These are phyloP conservation scores for Phenoliferia sp. DNA, from an alignment of 1,284 basidiomycete genomes.

Conservation along the genomic window DNA sequence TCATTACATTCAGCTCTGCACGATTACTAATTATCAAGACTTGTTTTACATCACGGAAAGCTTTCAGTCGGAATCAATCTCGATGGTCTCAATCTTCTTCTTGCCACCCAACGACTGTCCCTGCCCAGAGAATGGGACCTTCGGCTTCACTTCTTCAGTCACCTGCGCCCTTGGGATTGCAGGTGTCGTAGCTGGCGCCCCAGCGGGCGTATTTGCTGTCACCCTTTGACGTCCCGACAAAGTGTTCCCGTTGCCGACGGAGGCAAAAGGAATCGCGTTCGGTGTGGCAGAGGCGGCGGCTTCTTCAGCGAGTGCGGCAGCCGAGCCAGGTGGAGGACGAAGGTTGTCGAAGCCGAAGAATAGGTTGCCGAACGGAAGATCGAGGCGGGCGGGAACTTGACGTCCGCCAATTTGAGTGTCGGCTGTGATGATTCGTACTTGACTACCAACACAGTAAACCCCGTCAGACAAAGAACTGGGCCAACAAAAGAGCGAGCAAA, in stretches of 20 bases:
- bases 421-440: constrained; percentile 78
- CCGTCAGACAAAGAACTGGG: not conserved
- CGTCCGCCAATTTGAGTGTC: constrained; percentile 64
- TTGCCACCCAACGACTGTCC: constrained; percentile 26
- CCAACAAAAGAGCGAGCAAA: not conserved
- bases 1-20: no score
- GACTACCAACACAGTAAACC: no score
- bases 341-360: constrained; percentile 73
- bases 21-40: no score
- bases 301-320: constrained; percentile 7
- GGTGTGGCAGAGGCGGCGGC: not conserved
- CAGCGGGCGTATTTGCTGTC: not conserved
- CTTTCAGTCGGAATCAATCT: constrained; percentile 22
- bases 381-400: constrained; percentile 82
- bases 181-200: not conserved
- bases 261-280: constrained; percentile 12
- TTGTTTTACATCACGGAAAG: no score
- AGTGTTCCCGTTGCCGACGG: constrained; percentile 13
- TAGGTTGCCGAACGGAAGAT: constrained; percentile 84
- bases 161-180: not conserved
- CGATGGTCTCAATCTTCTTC: constrained; percentile 32
- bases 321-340: constrained; percentile 25
- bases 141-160: constrained; percentile 6
- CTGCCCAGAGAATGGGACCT: constrained; percentile 19
- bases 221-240: not conserved